Evolutionary conservation across 2,329 filamentous ascomycete species (phyloP).

Genomic region (Colletotrichum liaoningense): DNA sequence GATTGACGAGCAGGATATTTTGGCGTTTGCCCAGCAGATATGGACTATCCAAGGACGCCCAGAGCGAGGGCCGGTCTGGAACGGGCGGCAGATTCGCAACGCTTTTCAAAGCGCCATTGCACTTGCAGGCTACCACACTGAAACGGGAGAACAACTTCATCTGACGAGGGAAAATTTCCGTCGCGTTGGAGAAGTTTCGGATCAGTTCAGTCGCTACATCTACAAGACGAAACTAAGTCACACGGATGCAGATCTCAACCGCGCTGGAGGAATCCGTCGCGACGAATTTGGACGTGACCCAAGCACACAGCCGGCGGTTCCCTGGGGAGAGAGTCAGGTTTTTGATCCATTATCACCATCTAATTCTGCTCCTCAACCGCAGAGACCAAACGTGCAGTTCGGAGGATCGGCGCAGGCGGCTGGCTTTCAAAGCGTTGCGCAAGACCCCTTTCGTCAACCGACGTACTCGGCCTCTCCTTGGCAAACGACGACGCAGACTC

Average conservation of each 20-base stretch:
- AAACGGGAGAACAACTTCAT: background rate
- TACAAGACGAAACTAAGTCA: background rate
- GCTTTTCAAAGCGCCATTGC: background rate
- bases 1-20: too few species aligned
- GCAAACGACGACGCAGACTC: too few species aligned
- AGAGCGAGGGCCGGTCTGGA: background rate
- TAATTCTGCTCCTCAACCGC: rapidly evolving
- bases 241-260: background rate
- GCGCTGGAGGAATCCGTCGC: background rate
- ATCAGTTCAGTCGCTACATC: background rate
- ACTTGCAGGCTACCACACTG: background rate
- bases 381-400: too few species aligned
- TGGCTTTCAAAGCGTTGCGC: rapidly evolving
- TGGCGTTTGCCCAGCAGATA: too few species aligned
- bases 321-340: background rate
- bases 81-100: background rate
- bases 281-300: background rate
- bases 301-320: rapidly evolving
- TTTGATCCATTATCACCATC: rapidly evolving
- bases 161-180: background rate
- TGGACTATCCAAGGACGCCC: background rate
- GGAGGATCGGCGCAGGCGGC: too few species aligned
- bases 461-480: too few species aligned
- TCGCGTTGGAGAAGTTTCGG: background rate
- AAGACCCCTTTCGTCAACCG: too few species aligned